A percentile compares a stretch with the other conserved stretches of the same genome.
These are phyloP conservation scores for Stachybotrys chlorohalonatus DNA, from an alignment of 2,329 filamentous ascomycete genomes.

Conservation along the genomic window DNA sequence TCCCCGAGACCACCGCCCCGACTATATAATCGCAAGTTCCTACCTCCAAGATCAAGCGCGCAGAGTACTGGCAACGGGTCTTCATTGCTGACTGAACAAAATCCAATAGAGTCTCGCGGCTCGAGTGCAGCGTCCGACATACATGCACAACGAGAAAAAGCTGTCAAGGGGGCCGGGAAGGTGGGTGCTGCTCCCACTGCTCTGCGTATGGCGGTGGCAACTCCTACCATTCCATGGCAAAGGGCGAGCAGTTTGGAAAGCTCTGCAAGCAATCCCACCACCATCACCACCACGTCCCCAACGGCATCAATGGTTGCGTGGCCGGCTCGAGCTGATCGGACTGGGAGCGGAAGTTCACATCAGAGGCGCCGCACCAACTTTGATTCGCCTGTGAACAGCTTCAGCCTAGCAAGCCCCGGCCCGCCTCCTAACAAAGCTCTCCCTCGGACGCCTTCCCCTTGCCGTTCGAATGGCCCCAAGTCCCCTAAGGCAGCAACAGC, in stretches of 20 bases:
- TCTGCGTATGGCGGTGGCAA: not conserved
- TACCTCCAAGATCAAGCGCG: constrained; percentile 15
- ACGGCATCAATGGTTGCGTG: not conserved
- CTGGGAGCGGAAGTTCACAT: not conserved
- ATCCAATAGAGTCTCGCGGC: not conserved
- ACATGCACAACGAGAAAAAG: not conserved
- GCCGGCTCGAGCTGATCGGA: not conserved
- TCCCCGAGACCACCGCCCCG: constrained; percentile 27
- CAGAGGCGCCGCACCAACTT: not conserved
- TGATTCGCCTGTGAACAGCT: constrained; percentile 6
- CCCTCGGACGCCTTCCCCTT: constrained; percentile 18
- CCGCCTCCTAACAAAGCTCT: constrained; percentile 37
- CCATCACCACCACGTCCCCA: not conserved
- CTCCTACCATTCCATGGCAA: not conserved
- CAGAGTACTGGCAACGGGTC: not conserved
- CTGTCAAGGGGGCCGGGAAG: not conserved
- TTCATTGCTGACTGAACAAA: not conserved
- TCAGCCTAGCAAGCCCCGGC: constrained; percentile 21
- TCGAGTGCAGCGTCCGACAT: not conserved
- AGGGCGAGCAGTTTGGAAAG: not conserved
- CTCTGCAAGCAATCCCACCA: not conserved
- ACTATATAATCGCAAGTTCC: constrained; percentile 35
- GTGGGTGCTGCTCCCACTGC: not conserved
- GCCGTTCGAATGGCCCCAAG: not conserved
- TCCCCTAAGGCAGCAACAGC: not conserved